phyloP scores from a whole-genome alignment of 805 yeast species.

The Teunomyces stri region DNA sequence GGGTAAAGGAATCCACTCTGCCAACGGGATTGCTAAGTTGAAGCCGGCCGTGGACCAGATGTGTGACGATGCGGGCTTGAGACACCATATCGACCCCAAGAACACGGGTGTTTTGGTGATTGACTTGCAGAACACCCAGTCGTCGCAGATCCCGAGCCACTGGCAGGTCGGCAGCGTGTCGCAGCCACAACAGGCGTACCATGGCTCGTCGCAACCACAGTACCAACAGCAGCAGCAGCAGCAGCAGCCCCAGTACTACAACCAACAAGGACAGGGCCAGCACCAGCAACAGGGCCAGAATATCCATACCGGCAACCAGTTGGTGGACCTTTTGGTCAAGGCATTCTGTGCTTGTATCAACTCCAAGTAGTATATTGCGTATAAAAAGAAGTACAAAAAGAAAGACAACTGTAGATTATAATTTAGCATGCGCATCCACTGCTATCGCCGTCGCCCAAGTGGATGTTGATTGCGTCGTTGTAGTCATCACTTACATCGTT shows the following conservation, averaged over 20 bases:
- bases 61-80: conserved; percentile 65
- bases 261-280: conserved; percentile 10
- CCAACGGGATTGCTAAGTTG: conserved; percentile 77
- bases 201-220: conserved; percentile 16
- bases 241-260: conserved; percentile 9
- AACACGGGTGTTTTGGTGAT: conserved; percentile 82
- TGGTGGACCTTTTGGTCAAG: conserved; percentile 30
- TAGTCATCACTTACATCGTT: conserved; percentile 69
- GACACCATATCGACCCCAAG: conserved; percentile 58
- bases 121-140: conserved; percentile 42
- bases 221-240: conserved; percentile 16
- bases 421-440: conserved; percentile 71
- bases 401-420: too few species aligned
- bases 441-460: conserved; percentile 71
- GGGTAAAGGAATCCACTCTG: conserved; percentile 89
- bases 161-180: conserved; percentile 24
- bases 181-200: conserved; percentile 19
- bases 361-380: background rate
- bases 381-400: too few species aligned
- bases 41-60: conserved; percentile 85
- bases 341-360: conserved; percentile 31
- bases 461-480: conserved; percentile 94
- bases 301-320: conserved; percentile 23
- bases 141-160: conserved; percentile 29
- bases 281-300: conserved; percentile 11